phyloP scores from a whole-genome alignment of 768 basidiomycete genomes.

The Tulasnella calospora region DNA sequence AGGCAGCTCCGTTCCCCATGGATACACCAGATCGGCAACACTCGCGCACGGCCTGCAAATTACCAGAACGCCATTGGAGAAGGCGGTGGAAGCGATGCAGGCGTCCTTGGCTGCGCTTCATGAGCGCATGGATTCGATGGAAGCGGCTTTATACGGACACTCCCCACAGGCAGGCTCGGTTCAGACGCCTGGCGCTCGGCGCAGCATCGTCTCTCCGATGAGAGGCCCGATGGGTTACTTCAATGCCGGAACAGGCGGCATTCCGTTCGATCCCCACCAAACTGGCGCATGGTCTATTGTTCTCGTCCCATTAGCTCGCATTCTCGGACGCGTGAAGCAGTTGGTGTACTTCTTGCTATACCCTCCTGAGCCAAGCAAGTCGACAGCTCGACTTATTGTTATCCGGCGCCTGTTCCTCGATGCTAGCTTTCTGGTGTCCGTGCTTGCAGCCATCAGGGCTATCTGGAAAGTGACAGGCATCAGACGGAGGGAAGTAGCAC shows the following conservation, averaged over 20 bases:
- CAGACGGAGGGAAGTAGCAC: constrained; percentile 61
- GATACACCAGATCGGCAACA: neutral
- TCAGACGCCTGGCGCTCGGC: neutral
- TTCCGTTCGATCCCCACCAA: constrained; percentile 68
- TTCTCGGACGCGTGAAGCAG: constrained; percentile 47
- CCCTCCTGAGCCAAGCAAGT: constrained; percentile 21
- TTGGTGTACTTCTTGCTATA: constrained; percentile 54
- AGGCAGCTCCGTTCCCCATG: constrained; percentile 8
- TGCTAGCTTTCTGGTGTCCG: constrained; percentile 63
- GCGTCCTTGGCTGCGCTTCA: constrained; percentile 74
- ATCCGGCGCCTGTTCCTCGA: constrained; percentile 73
- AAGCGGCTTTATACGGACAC: constrained; percentile 34
- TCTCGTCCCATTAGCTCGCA: constrained; percentile 57
- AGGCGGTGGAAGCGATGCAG: constrained; percentile 74
- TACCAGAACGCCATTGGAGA: constrained; percentile 52
- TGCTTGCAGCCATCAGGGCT: constrained; percentile 53
- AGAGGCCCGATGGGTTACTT: constrained; percentile 8
- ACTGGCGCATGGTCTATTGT: constrained; percentile 79
- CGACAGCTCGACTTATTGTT: constrained; percentile 42
- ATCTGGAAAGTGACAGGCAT: constrained; percentile 66
- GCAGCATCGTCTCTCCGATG: constrained; percentile 14
- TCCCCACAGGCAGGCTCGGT: neutral
- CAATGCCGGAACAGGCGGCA: neutral
- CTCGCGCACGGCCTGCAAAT: neutral
- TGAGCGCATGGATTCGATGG: constrained; percentile 62